These are phyloP conservation scores for Botryotinia narcissicola DNA, from an alignment of 2,329 filamentous ascomycete genomes.

Conservation along the genomic window DNA sequence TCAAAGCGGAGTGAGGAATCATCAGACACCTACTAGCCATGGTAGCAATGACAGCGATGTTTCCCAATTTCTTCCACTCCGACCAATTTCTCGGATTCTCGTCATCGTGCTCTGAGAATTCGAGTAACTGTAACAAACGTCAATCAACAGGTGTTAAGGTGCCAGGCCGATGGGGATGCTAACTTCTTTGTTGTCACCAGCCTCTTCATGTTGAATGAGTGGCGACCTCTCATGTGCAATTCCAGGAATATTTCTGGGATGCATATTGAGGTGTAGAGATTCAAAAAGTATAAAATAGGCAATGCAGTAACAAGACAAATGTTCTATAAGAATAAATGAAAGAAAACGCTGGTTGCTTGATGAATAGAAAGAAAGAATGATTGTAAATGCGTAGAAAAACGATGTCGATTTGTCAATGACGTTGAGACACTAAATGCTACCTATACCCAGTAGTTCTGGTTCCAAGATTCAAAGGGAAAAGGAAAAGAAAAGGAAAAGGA, in stretches of 20 bases:
- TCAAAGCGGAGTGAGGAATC: too few species aligned
- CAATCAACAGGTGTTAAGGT: not conserved
- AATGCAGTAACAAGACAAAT: not conserved
- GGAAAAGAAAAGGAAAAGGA: not conserved
- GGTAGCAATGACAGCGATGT: constrained; percentile 32
- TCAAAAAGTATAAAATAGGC: not conserved
- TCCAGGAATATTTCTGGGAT: not conserved
- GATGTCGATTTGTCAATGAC: not conserved
- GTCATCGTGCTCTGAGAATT: constrained; percentile 30
- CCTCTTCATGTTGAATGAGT: constrained; percentile 24
- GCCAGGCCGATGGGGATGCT: not conserved
- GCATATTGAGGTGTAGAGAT: not conserved
- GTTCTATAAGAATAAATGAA: not conserved
- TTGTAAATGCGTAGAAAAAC: not conserved
- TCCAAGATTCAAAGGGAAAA: not conserved
- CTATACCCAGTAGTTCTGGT: not conserved
- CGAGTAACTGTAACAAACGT: not conserved
- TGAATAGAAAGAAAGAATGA: not conserved
- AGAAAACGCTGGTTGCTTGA: not conserved
- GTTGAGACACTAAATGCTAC: not conserved
- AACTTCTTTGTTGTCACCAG: constrained; percentile 9
- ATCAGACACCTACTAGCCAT: constrained; percentile 30
- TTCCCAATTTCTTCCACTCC: constrained; percentile 30
- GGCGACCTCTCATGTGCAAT: constrained; percentile 24
- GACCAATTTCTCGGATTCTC: constrained; percentile 32